Base-by-base conservation (phyloP, 192 early-diverging fungal genomes). In the Powellomyces hirtus region DNA sequence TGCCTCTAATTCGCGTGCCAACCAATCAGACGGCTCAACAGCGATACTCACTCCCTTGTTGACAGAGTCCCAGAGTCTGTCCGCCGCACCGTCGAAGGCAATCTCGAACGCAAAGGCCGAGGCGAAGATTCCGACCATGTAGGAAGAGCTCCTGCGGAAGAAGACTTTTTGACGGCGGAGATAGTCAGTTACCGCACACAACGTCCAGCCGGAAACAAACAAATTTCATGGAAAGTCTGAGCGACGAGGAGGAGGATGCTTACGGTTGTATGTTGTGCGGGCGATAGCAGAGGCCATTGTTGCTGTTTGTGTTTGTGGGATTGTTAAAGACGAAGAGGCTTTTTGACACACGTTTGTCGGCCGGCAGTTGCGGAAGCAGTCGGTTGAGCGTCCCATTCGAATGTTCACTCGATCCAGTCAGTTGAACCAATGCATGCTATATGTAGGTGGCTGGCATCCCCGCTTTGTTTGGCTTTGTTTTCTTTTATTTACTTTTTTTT, bases 21-120 rank as follows among this genome's bases (percentile, higher is more conserved):
- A 33, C 24, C 33, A 13, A 27, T 40, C n/a, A n/a, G n/a, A n/a
- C n/a, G n/a, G n/a, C n/a, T n/a, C n/a, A n/a, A n/a, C 14, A 66
- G 35, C 14, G 13, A 69, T 45, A 87, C 88, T 74, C 83, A 92
- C 91, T 31, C 89, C 89, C 71, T 86, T 81, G 87, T 92, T 92
- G 68, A 86, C 18, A 42, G 67, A 78, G 73, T 91, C 88, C 87
- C 88, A 92, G 51, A 89, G 44, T 57, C 69, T 70, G 76, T 87
- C 78, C 33, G 86, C 64, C 38, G 76, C 64, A 37, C 75, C 75
- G 66, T 92, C 89, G 67, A 89, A 89, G 62, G 72, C 84, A 62
- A 91, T 79, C 75, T 92, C 89, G 75, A 86, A 88, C 29, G 76
- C 86, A 69, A 90, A 89, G 20, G 89, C 91, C 33, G 81, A 68